Evolutionary conservation across 768 basidiomycete species (phyloP), one percentile per base, ranked within the genome.

Genomic region (Lepiota venenata): DNA sequence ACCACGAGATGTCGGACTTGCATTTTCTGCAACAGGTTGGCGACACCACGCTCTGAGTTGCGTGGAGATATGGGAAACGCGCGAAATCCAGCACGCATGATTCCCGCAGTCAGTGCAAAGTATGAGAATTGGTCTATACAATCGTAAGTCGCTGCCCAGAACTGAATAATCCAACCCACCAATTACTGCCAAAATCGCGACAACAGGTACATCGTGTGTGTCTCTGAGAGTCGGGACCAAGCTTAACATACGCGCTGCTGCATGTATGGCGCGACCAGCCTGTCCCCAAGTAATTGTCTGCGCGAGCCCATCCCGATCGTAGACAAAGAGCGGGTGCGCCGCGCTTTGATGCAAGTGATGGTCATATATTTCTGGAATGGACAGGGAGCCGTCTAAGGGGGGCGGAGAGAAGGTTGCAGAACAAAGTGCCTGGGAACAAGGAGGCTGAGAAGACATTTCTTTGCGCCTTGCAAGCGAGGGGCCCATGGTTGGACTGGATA

Each of bases 31-130:
- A 79, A 64, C 16, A 82, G 66, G 56, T 79, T 72, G 1, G 76
- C 76, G 21, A 76, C 70, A 4, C 78, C 79, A 4, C 70, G 63
- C 0, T 74, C 67, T 0, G 78, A 79, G 61, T 80, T 81, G 57
- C 75, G 70, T 4, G 73, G 67, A 4, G 75, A 76, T 4, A 75
- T 63, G 8, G 73, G 68, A 37, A 73, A 71, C 1, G 68, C 63
- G 9, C 58, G 58, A 54, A 67, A 70, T 16, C 75, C 77, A 5
- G 76, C 74, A 8, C 72, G 61, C 2, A 75, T 63, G 41, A 78
- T 66, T 6, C 75, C 74, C 4, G 69, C 61, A 32, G 61, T 58
- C 11, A 66, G 48, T 3, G 69, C 65, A 41, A 72, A 69, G 43
- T 74, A 65, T 12, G 70, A 61, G 15, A 73, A 45, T 2, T 66